Conservation (phyloP, 306 rosid species). For the Quillaja saponaria region DNA sequence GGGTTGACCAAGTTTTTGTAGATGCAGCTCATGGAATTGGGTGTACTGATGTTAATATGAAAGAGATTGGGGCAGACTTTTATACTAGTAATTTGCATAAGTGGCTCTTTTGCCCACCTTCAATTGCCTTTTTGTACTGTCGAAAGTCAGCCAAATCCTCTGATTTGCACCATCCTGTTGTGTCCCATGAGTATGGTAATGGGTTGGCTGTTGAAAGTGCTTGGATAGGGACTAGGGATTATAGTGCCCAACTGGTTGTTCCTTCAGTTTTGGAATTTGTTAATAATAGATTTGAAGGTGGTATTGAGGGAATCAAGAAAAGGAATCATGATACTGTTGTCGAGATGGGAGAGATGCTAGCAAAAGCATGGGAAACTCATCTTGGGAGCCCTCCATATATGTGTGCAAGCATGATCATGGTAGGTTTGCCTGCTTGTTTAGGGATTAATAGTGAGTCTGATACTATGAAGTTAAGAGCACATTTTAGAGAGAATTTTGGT, state of each 20-base stretch:
- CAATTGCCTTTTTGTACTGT: slow-evolving; percentile 73
- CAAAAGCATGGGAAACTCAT: slow-evolving; percentile 75
- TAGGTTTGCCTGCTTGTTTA: slow-evolving; percentile 80
- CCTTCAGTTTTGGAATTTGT: slow-evolving; percentile 71
- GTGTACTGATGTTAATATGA: slow-evolving; percentile 79
- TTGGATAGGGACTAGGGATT: slow-evolving; percentile 98
- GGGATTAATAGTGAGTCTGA: slow-evolving; percentile 65
- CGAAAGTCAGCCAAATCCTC: slow-evolving; percentile 40
- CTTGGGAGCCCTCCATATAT: slow-evolving; percentile 79
- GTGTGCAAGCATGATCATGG: slow-evolving; percentile 94
- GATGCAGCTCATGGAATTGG: slow-evolving; percentile 99
- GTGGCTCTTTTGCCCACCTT: slow-evolving; percentile 98
- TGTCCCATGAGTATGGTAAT: slow-evolving; percentile 92
- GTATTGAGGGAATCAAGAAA: slow-evolving; percentile 85
- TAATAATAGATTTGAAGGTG: slow-evolving; percentile 74
- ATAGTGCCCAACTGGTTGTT: slow-evolving; percentile 87
- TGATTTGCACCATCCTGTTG: slow-evolving; percentile 92
- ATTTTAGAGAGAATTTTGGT: slow-evolving; percentile 68
- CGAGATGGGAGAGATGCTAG: slow-evolving; percentile 88
- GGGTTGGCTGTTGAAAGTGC: slow-evolving; percentile 93
- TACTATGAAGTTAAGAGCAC: slow-evolving; percentile 58
- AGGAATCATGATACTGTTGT: slow-evolving; percentile 84
- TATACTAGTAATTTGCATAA: slow-evolving; percentile 96
- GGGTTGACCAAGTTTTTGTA: slow-evolving; percentile 83
- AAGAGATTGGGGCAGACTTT: slow-evolving; percentile 88